phyloP scores from a whole-genome alignment of 495 filamentous ascomycete genomes.

The Podospora pseudopauciseta region DNA sequence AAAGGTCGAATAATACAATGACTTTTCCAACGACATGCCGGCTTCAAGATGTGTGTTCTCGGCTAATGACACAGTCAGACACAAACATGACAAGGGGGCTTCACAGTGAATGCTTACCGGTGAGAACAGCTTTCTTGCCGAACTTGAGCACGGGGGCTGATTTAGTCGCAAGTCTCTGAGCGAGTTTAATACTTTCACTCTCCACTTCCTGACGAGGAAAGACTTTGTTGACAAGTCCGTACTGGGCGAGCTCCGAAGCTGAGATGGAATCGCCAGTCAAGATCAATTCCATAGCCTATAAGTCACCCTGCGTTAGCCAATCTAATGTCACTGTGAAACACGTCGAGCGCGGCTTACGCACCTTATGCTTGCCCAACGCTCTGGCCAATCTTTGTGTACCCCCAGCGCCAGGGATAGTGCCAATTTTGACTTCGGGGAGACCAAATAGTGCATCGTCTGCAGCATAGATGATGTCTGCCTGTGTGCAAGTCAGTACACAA shows the following conservation, averaged over 20 bases:
- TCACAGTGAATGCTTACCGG: neutral
- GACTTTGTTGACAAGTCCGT: constrained; percentile 2
- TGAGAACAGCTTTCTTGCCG: neutral
- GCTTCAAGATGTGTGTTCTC: constrained; percentile 1
- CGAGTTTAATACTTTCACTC: neutral
- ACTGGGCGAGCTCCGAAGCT: neutral
- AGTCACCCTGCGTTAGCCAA: no score
- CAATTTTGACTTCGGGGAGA: constrained; percentile 44
- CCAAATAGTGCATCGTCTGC: constrained; percentile 36
- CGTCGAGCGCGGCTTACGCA: neutral
- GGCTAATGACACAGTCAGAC: neutral
- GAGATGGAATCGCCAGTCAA: neutral
- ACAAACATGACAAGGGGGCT: no score
- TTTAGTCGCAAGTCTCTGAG: neutral
- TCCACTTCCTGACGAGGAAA: neutral
- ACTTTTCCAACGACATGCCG: neutral
- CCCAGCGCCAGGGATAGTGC: constrained; percentile 42
- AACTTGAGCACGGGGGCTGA: neutral
- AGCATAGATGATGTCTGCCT: constrained; percentile 43
- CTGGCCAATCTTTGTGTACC: constrained; percentile 42
- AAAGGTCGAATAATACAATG: constrained; percentile 4
- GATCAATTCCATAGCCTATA: constrained; percentile 15
- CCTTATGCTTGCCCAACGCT: constrained; percentile 41
- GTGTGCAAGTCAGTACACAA: constrained; percentile 9
- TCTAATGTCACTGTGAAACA: no score